These are phyloP conservation scores for Chenopodium quinoa DNA, from an alignment of 148 eudicot genomes.

Conservation along the genomic window DNA sequence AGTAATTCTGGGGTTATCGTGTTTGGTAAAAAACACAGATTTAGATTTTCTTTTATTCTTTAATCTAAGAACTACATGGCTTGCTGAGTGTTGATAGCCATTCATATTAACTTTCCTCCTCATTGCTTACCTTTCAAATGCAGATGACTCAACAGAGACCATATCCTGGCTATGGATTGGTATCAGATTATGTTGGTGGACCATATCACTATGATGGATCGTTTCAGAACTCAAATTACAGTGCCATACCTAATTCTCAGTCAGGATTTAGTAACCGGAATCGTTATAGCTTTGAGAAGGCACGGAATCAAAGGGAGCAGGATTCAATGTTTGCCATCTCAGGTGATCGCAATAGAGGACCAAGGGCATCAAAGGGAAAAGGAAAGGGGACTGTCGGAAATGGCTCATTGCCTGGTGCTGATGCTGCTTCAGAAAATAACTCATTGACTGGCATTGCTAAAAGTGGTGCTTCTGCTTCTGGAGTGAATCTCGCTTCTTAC, in stretches of 20 bases:
- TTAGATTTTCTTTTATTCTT: background rate
- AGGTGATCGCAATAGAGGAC: slow-evolving; percentile 90
- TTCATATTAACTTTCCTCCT: background rate
- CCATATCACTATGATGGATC: slow-evolving; percentile 53
- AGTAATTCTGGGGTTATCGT: background rate
- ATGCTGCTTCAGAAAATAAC: slow-evolving; percentile 33
- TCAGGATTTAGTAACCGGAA: slow-evolving; percentile 46
- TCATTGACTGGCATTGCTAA: slow-evolving; percentile 33
- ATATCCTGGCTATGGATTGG: slow-evolving; percentile 64
- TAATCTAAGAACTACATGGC: background rate
- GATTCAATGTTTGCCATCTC: slow-evolving; percentile 48
- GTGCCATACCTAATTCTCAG: slow-evolving; percentile 43
- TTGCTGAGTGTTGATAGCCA: background rate
- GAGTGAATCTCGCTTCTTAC: slow-evolving; percentile 39
- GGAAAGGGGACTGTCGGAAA: slow-evolving; percentile 44
- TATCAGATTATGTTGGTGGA: slow-evolving; percentile 46
- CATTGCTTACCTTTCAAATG: slow-evolving; percentile 10
- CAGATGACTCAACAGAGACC: slow-evolving; percentile 67
- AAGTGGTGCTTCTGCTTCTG: slow-evolving; percentile 53
- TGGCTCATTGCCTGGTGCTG: slow-evolving; percentile 31
- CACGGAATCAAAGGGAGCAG: slow-evolving; percentile 66
- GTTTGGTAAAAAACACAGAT: background rate
- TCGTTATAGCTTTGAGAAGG: slow-evolving; percentile 54
- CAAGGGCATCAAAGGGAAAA: slow-evolving; percentile 80
- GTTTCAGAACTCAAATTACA: slow-evolving; percentile 49